Evolutionary conservation across 2,329 filamentous ascomycete species (phyloP), one percentile per base, ranked within the genome.

Genomic region (Botryotinia narcissicola): DNA sequence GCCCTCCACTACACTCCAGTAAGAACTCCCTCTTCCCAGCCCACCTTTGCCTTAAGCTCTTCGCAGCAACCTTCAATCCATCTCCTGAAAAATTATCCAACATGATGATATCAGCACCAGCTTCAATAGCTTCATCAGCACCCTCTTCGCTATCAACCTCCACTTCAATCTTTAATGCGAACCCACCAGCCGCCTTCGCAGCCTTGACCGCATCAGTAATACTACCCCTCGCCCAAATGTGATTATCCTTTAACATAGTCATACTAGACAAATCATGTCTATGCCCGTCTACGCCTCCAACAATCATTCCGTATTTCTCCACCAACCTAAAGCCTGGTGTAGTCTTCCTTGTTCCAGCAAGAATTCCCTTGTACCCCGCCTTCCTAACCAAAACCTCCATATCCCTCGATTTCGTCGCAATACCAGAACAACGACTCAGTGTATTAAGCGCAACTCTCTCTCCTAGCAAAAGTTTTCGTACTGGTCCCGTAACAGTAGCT

Each of bases 161-260:
- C 37, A 99, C 96, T 85, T 99, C 96, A 59, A 99, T 88, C 86
- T 98, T 99, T 74, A 97, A 87, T 59, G 93, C 90, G 83, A 98
- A 99, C 0, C 96, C 96, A 14, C 91, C 95, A 0, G 92, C 93
- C 18, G 90, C 87, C 81, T 93, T 93, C 37, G 96, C 96, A 3
- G 95, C 93, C 59, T 86, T 85, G 37, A 99, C 95, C 9, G 96
- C 96, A 35, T 92, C 90, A 1, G 92, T 90, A 82, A 99, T 98
- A 81, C 92, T 93, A 40, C 92, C 92, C 71, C 92, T 91, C 75
- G 93, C 94, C 92, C 95, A 98, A 73, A 99, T 92, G 83, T 99
- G 96, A 83, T 99, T 99, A 84, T 99, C 96, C 85, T 99, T 99
- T 77, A 99, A 87, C 96, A 99, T 99, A 73, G 95, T 95, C 96